phyloP scores from a whole-genome alignment of 1,284 basidiomycete species.

The Wolfiporia cocos region DNA sequence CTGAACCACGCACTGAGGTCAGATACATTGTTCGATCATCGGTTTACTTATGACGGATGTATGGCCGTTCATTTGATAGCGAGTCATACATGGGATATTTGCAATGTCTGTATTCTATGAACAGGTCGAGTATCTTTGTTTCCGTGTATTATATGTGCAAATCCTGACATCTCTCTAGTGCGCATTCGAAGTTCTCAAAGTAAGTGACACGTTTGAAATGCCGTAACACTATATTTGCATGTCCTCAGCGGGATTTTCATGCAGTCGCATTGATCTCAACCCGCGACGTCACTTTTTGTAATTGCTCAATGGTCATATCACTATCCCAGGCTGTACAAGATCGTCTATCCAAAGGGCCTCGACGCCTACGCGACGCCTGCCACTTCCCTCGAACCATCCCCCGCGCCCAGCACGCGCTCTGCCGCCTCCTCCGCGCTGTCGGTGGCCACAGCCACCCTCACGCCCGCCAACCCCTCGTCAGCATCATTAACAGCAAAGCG shows the following conservation, averaged over 20 bases:
- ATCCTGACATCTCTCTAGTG: slow-evolving; percentile 32
- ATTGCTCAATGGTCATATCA: too few species aligned
- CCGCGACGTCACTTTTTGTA: too few species aligned
- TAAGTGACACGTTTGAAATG: slow-evolving; percentile 29
- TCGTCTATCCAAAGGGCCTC: slow-evolving; percentile 64
- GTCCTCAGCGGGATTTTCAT: not conserved
- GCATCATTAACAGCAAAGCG: slow-evolving; percentile 10
- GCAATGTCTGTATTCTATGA: slow-evolving; percentile 68
- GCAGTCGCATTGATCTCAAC: too few species aligned
- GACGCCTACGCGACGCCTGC: slow-evolving; percentile 45
- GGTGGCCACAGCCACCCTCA: slow-evolving; percentile 17
- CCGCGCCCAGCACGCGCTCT: slow-evolving; percentile 29
- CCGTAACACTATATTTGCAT: not conserved
- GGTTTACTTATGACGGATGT: too few species aligned
- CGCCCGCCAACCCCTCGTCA: not conserved
- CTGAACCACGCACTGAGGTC: slow-evolving; percentile 65
- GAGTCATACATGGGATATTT: slow-evolving; percentile 76
- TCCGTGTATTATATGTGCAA: not conserved
- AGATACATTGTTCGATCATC: too few species aligned
- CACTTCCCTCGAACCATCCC: slow-evolving; percentile 33
- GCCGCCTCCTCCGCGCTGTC: slow-evolving; percentile 22
- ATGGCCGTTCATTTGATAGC: too few species aligned
- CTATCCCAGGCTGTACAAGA: slow-evolving; percentile 64
- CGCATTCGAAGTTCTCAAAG: slow-evolving; percentile 72
- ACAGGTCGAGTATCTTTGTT: slow-evolving; percentile 34